Evolutionary conservation across 139 green algal species (phyloP).

Genomic region (Desmodesmus armatus): DNA sequence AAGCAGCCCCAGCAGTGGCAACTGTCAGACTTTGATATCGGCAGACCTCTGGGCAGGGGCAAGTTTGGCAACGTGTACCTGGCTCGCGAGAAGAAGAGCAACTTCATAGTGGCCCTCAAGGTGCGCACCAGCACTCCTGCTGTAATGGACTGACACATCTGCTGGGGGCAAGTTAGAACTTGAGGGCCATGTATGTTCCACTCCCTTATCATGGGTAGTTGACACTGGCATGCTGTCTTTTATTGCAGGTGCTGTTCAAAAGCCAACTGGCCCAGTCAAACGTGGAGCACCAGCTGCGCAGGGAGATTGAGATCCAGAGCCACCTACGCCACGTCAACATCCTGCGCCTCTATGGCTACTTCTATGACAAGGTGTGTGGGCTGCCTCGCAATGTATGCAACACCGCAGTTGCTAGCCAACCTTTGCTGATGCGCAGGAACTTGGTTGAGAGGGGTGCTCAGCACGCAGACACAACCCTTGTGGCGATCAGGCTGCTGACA

Average conservation of each 20-base stretch:
- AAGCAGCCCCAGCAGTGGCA: conserved; percentile 69
- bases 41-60: conserved; percentile 92
- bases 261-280: conserved; percentile 93
- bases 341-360: conserved; percentile 97
- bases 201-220: no score
- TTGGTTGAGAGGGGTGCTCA: no score
- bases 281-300: conserved; percentile 97
- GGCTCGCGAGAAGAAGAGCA: conserved; percentile 90
- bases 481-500: no score
- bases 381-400: not conserved
- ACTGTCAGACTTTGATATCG: conserved; percentile 98
- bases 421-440: not conserved
- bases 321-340: conserved; percentile 99
- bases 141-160: no score
- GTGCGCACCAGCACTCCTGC: no score
- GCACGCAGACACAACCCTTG: no score
- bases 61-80: conserved; percentile 99
- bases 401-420: not conserved
- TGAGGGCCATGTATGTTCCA: no score
- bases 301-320: conserved; percentile 99
- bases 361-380: conserved; percentile 91
- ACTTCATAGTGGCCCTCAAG: conserved; percentile 98
- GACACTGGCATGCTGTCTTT: no score
- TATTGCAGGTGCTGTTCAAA: conserved; percentile 99
- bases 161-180: no score